Base-by-base conservation (phyloP, 2,329 filamentous ascomycete species). In the Penicillium sp. region DNA sequence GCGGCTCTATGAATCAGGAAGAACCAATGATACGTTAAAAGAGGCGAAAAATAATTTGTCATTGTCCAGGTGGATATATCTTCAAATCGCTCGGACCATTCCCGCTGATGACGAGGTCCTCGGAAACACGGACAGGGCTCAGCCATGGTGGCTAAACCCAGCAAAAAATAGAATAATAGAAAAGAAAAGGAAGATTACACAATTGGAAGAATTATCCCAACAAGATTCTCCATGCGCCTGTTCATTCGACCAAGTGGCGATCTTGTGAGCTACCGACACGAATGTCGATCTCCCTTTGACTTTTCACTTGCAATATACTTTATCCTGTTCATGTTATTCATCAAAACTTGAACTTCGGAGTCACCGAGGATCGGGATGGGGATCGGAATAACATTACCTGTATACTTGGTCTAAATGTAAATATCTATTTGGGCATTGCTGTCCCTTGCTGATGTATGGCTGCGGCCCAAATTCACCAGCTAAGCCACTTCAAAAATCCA, bases 401-500 rank as follows among this genome's bases (percentile, higher is more conserved):
- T 79, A 69, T 67, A 88, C 87, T 87, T 85, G 14, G 88, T 89
- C 1, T 91, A 91, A 23, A 93, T 86, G 21, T 92, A 81, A 78
- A 96, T 91, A 66, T 93, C 92, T 7, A 87, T 90, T 79, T 96
- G 92, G 42, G 88, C 58, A 92, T 81, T 55, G 88, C 79, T n/a
- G 90, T 85, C 25, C 90, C 91, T 52, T 84, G 82, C 58, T 85
- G 77, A 69, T 95, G 91, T 25, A 95, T 84, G 53, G 90, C 79
- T 81, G 74, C 95, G 91, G 1, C 89, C 90, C 75, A 91, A 88
- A 19, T 91, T 91, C 59, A 95, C 88, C 42, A 91, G 80, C 54
- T 78, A 81, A 82, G 93, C 90, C 57, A 95, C 91, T 19, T 91
- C 85, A n/a, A 26, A 10, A 26, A 26, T 3, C 9, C 16, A 46